Percentiles rank a stretch among this genome's conserved stretches.
These are phyloP conservation scores for Wallacemonas sp. DNA, from an alignment of 208 protist genomes.

Conservation along the genomic window DNA sequence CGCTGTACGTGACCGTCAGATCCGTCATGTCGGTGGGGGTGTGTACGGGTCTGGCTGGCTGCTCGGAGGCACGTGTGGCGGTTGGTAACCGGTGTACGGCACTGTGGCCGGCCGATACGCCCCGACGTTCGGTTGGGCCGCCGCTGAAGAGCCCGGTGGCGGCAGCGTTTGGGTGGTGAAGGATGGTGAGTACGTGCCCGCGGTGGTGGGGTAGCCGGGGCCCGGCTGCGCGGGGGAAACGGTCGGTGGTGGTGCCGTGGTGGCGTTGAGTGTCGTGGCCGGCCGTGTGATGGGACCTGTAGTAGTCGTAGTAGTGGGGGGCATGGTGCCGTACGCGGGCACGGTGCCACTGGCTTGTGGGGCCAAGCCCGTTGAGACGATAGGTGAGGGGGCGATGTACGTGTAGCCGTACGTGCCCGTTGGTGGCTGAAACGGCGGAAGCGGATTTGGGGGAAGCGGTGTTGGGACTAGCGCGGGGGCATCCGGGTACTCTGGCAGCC, in stretches of 20 bases:
- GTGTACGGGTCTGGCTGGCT: slow-evolving; percentile 13
- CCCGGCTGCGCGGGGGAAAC: neutral
- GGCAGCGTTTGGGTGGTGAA: neutral
- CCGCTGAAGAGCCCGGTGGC: neutral
- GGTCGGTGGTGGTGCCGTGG: neutral
- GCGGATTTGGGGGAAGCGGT: slow-evolving; percentile 49
- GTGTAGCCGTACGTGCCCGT: slow-evolving; percentile 3
- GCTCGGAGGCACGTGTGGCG: neutral
- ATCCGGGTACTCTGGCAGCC: slow-evolving; percentile 45
- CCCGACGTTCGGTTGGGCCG: no score
- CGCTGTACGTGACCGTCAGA: no score
- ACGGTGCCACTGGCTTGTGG: no score
- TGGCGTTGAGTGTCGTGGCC: neutral
- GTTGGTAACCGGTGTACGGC: neutral
- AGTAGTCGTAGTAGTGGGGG: neutral
- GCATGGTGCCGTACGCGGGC: neutral
- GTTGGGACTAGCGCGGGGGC: slow-evolving; percentile 49
- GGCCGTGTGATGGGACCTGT: neutral
- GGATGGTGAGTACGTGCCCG: neutral
- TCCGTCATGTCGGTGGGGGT: slow-evolving; percentile 3
- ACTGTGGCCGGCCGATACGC: no score
- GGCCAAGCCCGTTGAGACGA: neutral
- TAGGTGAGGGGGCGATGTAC: neutral
- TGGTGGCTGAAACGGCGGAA: slow-evolving; percentile 31
- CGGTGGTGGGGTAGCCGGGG: neutral